These are phyloP conservation scores for Sphaerulina vaccinii DNA, from an alignment of 2,329 filamentous ascomycete species.

Conservation along the genomic window DNA sequence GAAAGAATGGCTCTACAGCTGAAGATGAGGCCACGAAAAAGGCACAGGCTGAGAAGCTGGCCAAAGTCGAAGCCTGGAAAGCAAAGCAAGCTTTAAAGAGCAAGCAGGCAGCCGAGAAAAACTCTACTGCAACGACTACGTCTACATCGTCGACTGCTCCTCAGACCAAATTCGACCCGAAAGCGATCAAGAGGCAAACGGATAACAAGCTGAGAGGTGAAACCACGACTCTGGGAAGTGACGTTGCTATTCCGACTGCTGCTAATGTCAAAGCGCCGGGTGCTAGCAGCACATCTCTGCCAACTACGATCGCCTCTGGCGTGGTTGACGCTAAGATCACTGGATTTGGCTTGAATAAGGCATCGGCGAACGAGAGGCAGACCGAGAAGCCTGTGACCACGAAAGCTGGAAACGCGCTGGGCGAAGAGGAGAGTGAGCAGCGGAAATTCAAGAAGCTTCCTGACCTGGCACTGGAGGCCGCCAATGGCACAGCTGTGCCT, in stretches of 20 bases:
- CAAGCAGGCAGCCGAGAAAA: slow-evolving; percentile 1
- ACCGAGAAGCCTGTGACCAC: slow-evolving; percentile 62
- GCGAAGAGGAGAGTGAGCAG: slow-evolving; percentile 81
- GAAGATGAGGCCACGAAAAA: slow-evolving; percentile 74
- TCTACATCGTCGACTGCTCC: slow-evolving; percentile 35
- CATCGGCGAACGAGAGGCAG: slow-evolving; percentile 58
- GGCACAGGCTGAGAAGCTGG: slow-evolving; percentile 66
- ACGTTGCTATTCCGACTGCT: slow-evolving; percentile 48
- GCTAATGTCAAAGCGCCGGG: slow-evolving; percentile 28
- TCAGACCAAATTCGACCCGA: slow-evolving; percentile 80
- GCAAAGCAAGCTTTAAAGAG: slow-evolving; percentile 12
- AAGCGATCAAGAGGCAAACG: slow-evolving; percentile 78
- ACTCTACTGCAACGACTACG: neutral
- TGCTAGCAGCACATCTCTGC: slow-evolving; percentile 41
- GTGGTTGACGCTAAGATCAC: slow-evolving; percentile 62
- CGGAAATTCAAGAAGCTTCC: slow-evolving; percentile 91
- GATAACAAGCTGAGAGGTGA: slow-evolving; percentile 51
- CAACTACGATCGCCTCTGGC: slow-evolving; percentile 6
- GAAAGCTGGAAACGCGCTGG: slow-evolving; percentile 72
- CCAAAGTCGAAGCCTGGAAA: slow-evolving; percentile 63
- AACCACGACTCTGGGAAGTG: slow-evolving; percentile 56
- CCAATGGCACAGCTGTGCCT: slow-evolving; percentile 43
- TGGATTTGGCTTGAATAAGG: slow-evolving; percentile 78
- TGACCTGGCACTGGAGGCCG: slow-evolving; percentile 62
- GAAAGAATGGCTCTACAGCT: slow-evolving; percentile 8